Percentiles rank a stretch among this genome's conserved stretches.
phyloP scores from a whole-genome alignment of 2,329 filamentous ascomycete species.

The Arthrobotrys iridis region DNA sequence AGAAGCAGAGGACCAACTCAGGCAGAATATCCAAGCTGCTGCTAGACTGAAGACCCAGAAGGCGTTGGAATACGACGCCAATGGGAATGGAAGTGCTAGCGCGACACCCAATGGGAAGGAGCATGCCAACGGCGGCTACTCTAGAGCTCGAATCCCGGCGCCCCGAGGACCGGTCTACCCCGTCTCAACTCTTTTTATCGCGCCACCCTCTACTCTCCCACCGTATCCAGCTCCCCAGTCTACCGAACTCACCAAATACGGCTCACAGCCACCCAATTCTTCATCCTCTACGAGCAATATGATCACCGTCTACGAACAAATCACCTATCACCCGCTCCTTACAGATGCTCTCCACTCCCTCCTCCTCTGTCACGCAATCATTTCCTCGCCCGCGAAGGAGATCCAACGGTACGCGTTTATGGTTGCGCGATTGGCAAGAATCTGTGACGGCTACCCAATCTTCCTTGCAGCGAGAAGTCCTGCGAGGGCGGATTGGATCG shows the following conservation, averaged over 20 bases:
- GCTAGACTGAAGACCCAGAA: slow-evolving; percentile 41
- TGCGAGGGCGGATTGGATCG: slow-evolving; percentile 81
- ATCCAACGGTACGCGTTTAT: slow-evolving; percentile 82
- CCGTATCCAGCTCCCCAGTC: slow-evolving; percentile 67
- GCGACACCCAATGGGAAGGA: background rate
- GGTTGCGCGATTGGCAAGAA: slow-evolving; percentile 76
- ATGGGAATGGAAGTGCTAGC: slow-evolving; percentile 17
- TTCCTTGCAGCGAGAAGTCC: slow-evolving; percentile 78
- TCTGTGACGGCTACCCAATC: slow-evolving; percentile 81
- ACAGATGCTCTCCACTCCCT: slow-evolving; percentile 81
- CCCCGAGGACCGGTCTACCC: slow-evolving; percentile 66
- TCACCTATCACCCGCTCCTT: slow-evolving; percentile 83
- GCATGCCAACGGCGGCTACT: slow-evolving; percentile 58
- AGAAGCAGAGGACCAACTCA: slow-evolving; percentile 57
- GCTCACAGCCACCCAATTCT: slow-evolving; percentile 57
- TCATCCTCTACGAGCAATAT: slow-evolving; percentile 62
- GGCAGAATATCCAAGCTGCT: slow-evolving; percentile 48
- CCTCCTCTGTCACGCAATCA: slow-evolving; percentile 79
- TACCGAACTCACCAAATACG: slow-evolving; percentile 59
- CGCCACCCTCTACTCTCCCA: slow-evolving; percentile 73
- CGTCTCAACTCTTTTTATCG: slow-evolving; percentile 75
- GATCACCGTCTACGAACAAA: slow-evolving; percentile 67
- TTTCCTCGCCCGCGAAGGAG: slow-evolving; percentile 81
- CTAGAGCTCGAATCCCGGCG: slow-evolving; percentile 32
- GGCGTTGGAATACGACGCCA: slow-evolving; percentile 50